phyloP scores from a whole-genome alignment of 495 filamentous ascomycete species.

The Xylaria scruposa region DNA sequence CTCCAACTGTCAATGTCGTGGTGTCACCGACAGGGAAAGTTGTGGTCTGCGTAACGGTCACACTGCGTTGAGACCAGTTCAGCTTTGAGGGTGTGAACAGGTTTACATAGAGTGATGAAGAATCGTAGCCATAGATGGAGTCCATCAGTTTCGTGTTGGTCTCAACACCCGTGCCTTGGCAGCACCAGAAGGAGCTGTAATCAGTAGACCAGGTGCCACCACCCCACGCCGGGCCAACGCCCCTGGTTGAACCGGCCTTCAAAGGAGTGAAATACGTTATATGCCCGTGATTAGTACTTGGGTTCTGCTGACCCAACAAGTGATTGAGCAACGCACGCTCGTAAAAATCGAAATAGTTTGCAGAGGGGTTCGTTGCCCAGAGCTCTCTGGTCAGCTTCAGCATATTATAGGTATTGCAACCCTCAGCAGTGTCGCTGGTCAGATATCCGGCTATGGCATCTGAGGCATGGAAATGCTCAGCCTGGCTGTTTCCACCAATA shows the following conservation, averaged over 20 bases:
- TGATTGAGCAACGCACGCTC: conserved; percentile 49
- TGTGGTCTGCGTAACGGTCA: conserved; percentile 41
- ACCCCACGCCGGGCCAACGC: conserved; percentile 38
- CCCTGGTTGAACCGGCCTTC: conserved; percentile 41
- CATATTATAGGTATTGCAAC: conserved; percentile 52
- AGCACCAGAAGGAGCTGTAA: conserved; percentile 43
- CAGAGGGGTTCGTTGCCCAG: conserved; percentile 36
- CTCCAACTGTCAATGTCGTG: conserved; percentile 35
- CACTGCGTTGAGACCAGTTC: conserved; percentile 36
- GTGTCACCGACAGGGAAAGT: conserved; percentile 40
- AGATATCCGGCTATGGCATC: conserved; percentile 45
- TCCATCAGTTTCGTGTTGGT: conserved; percentile 40
- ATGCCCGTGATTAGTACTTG: conserved; percentile 41
- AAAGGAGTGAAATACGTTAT: conserved; percentile 49
- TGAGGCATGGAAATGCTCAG: conserved; percentile 46
- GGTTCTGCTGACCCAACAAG: conserved; percentile 45
- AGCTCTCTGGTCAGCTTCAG: conserved; percentile 50
- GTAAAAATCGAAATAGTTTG: conserved; percentile 51
- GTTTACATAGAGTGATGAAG: conserved; percentile 42
- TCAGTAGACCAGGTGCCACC: conserved; percentile 43
- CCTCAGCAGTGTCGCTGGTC: conserved; percentile 42
- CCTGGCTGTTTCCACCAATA: conserved; percentile 50
- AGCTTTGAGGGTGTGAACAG: conserved; percentile 44
- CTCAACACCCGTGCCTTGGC: conserved; percentile 40
- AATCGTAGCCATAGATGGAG: conserved; percentile 39